Percentiles rank a stretch among this genome's conserved stretches.
Conservation (phyloP, 2,329 filamentous ascomycete species). For the Endothia cerciana region DNA sequence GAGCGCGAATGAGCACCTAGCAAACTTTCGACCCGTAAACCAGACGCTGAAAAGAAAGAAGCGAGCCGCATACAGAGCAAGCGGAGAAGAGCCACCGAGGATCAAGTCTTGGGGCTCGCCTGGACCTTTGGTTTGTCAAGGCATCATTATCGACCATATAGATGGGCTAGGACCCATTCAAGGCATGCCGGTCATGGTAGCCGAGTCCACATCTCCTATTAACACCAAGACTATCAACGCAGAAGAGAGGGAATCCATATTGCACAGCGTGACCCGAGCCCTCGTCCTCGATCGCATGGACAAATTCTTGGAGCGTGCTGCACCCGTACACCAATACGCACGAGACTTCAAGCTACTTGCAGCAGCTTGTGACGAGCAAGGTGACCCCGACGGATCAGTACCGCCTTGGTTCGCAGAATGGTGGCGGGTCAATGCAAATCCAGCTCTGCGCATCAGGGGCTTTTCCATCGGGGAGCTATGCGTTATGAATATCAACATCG, state of each 20-base stretch:
- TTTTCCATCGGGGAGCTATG: neutral
- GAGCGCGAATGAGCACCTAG: constrained; percentile 18
- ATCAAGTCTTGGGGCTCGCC: neutral
- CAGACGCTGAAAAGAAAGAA: neutral
- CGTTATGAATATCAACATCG: too few species aligned
- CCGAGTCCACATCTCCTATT: constrained; percentile 10
- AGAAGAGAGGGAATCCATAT: neutral
- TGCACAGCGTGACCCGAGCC: constrained; percentile 6
- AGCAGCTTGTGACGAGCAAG: neutral
- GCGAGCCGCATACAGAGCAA: constrained; percentile 11
- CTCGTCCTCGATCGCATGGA: constrained; percentile 20
- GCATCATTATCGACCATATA: constrained; percentile 13
- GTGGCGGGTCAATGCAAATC: constrained; percentile 9
- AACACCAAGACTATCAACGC: neutral
- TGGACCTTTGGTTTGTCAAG: constrained; percentile 10
- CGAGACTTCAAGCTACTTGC: constrained; percentile 14
- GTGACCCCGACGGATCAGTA: neutral
- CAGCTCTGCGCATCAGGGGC: constrained; percentile 10
- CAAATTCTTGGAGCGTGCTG: constrained; percentile 10
- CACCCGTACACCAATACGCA: constrained; percentile 6
- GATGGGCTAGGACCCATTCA: constrained; percentile 13
- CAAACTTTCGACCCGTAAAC: constrained; percentile 18
- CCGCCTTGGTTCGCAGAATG: constrained; percentile 11
- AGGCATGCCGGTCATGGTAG: neutral
- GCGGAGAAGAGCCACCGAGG: neutral